Percentiles rank a stretch among this genome's conserved stretches.
These are phyloP conservation scores for Conoideocrella luteorostrata DNA, from an alignment of 2,329 filamentous ascomycete species.

Conservation along the genomic window DNA sequence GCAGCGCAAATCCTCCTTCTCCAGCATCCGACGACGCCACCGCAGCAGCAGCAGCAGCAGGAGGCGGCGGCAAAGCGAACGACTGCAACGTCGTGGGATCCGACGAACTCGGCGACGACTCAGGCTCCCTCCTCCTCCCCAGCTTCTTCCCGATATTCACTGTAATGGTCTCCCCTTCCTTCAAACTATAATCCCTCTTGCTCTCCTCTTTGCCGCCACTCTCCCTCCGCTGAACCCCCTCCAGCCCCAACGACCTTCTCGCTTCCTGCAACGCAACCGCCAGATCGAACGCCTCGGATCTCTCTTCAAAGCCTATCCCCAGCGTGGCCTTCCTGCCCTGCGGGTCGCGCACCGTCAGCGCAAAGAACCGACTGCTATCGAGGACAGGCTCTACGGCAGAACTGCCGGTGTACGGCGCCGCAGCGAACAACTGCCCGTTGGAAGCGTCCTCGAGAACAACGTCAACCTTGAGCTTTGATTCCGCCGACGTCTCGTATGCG, in stretches of 20 bases:
- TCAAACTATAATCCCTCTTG: constrained; percentile 69
- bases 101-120: constrained; percentile 2
- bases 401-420: constrained; percentile 65
- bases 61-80: constrained; percentile 74
- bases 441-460: constrained; percentile 72
- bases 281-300: constrained; percentile 81
- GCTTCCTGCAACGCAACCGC: constrained; percentile 74
- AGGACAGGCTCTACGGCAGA: constrained; percentile 68
- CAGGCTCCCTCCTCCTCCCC: constrained; percentile 37
- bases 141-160: constrained; percentile 62
- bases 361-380: constrained; percentile 80
- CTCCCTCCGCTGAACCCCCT: constrained; percentile 27
- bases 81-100: constrained; percentile 33
- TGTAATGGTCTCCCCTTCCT: constrained; percentile 84
- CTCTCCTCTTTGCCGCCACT: constrained; percentile 29
- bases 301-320: constrained; percentile 82
- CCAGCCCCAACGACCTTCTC: constrained; percentile 60
- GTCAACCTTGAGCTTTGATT: constrained; percentile 59
- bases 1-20: constrained; percentile 46
- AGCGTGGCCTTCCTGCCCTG: constrained; percentile 70
- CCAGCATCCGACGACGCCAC: constrained; percentile 18
- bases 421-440: constrained; percentile 72
- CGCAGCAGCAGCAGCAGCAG: no score
- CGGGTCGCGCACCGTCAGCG: constrained; percentile 70
- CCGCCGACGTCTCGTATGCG: constrained; percentile 37